Conservation (phyloP, 176 grass and related monocot genomes). For the Cocos nucifera region DNA sequence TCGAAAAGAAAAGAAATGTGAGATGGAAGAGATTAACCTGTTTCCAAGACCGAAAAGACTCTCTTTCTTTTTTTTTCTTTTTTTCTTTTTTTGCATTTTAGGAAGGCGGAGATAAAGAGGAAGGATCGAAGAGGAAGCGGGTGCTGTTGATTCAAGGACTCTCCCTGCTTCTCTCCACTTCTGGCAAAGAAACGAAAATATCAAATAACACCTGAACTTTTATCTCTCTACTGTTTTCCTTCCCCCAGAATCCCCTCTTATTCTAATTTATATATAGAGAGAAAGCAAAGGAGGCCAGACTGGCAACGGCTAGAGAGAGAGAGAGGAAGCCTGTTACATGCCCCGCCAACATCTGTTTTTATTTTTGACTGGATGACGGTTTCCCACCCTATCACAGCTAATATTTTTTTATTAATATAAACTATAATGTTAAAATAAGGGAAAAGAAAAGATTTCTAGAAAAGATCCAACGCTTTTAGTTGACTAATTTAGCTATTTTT, state of each 20-base stretch:
- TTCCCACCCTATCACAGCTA: constrained; percentile 28
- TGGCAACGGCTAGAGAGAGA: constrained; percentile 9
- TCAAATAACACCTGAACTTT: too few relatives aligned
- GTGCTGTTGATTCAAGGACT: too few relatives aligned
- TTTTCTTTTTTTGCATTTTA: not conserved
- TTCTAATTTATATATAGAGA: constrained; percentile 11
- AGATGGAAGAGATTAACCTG: constrained; percentile 31
- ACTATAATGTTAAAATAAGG: too few relatives aligned
- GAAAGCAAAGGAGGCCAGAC: constrained; percentile 18
- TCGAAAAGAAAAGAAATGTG: not conserved
- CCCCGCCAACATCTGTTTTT: constrained; percentile 10
- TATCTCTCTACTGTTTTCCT: not conserved
- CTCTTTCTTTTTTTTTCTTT: constrained; percentile 32
- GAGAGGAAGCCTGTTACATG: not conserved
- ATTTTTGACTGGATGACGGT: constrained; percentile 1
- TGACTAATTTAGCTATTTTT: too few relatives aligned
- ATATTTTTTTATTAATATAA: not conserved
- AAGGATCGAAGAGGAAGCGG: too few relatives aligned
- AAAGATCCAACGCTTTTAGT: too few relatives aligned
- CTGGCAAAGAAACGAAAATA: not conserved
- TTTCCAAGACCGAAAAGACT: constrained; percentile 52
- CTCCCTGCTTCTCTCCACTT: not conserved
- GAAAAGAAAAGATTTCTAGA: too few relatives aligned
- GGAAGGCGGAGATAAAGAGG: too few relatives aligned
- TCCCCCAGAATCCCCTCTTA: not conserved